Base-by-base conservation (phyloP, 2,329 filamentous ascomycete species). In the Decorospora gaudefroyi region DNA sequence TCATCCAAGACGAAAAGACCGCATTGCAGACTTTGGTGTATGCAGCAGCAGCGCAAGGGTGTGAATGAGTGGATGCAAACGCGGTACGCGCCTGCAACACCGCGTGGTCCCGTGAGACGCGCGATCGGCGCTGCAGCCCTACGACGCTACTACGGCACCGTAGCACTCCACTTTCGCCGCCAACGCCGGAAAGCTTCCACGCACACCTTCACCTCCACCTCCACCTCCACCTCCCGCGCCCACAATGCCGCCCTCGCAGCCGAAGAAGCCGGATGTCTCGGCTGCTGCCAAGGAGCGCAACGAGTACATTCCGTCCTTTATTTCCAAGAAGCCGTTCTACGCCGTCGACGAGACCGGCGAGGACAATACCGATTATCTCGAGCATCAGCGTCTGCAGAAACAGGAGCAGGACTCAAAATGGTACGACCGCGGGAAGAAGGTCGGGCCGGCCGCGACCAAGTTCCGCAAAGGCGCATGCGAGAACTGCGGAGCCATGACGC, bases 381-480 rank as follows among this genome's bases (percentile, higher is more conserved):
- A 95, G 73, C 93, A 99, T 82, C 93, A 99, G 67, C 89, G 91
- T 69, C 78, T 92, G 17, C 85, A 90, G 45, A 85, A 87, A 57
- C 74, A 78, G 39, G 82, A 85, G 32, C 81, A 85, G 42, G 81
- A 81, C 27, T 85, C 88, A 18, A 86, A 88, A 83, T 96, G 91
- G 92, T 95, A 96, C 73, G 88, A 95, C 49, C 86, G 93, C 29
- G 90, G 90, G 38, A 87, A 87, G 73, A 92, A 89, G 67, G 74
- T 82, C 8, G 90, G 88, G 0, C 89, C 90, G 3, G 90, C 90
- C 1, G 90, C 92, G 36, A 99, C 93, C 56, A 99, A 96, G 68
- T 99, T 88, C 69, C 88, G 95, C 56, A 99, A 97, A 76, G 93
- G 95, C 65, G 92, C 93, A 39, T 99, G 93, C 74, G 92, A 97